Evolutionary conservation across 192 early-diverging fungal species (phyloP).

Genomic region (Helicostylum pulchrum): DNA sequence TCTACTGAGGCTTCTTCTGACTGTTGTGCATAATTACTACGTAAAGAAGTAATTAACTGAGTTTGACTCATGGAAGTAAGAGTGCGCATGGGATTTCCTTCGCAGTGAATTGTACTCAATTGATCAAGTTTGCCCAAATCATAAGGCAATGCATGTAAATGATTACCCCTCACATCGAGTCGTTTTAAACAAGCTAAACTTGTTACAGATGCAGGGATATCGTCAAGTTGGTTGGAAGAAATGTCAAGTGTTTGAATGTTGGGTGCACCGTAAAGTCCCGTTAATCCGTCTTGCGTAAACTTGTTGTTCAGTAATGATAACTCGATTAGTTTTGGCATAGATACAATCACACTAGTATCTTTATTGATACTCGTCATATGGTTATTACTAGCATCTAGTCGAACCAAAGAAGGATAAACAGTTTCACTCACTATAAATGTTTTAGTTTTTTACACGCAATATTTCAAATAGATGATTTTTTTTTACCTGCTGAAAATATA

Average conservation of each 20-base stretch:
- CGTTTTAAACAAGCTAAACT: conserved; percentile 37
- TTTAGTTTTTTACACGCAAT: no score
- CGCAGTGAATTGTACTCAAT: conserved; percentile 45
- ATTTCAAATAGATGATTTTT: no score
- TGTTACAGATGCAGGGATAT: conserved; percentile 41
- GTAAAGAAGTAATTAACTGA: conserved; percentile 41
- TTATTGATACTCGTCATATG: conserved; percentile 26
- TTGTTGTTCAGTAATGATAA: conserved; percentile 38
- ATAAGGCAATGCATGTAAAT: conserved; percentile 37
- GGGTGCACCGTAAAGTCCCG: conserved; percentile 28
- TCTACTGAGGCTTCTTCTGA: not conserved
- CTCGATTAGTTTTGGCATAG: conserved; percentile 45
- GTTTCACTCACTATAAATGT: no score
- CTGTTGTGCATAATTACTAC: not conserved
- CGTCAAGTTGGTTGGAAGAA: conserved; percentile 39
- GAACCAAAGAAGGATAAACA: conserved; percentile 1
- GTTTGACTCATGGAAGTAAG: conserved; percentile 39
- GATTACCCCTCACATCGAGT: conserved; percentile 50
- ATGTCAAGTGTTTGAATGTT: conserved; percentile 44
- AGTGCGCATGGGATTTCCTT: conserved; percentile 49
- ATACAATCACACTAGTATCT: conserved; percentile 1
- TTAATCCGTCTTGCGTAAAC: conserved; percentile 30
- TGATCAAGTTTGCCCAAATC: conserved; percentile 44
- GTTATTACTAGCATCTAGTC: conserved; percentile 33
- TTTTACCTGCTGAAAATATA: conserved; percentile 1